Conservation (phyloP, 2,329 filamentous ascomycete genomes). For the Fusarium luffae region DNA sequence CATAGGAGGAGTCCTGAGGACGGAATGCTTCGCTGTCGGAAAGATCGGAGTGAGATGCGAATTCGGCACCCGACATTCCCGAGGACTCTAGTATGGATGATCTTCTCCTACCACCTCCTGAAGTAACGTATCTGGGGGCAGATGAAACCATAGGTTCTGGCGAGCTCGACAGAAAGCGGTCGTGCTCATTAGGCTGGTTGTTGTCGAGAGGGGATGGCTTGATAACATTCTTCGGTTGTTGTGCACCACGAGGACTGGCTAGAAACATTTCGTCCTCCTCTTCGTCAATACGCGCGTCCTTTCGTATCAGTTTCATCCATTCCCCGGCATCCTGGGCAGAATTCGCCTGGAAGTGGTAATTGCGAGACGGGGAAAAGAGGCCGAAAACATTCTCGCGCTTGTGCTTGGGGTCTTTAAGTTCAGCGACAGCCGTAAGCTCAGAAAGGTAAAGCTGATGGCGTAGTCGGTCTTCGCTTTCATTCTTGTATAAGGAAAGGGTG, state of each 20-base stretch:
- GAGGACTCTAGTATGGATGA: slow-evolving; percentile 75
- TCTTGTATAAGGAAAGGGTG: slow-evolving; percentile 91
- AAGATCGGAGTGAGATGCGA: slow-evolving; percentile 87
- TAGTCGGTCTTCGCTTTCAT: slow-evolving; percentile 88
- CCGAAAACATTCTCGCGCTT: slow-evolving; percentile 90
- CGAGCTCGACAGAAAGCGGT: slow-evolving; percentile 66
- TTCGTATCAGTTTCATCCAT: slow-evolving; percentile 86
- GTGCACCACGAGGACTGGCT: slow-evolving; percentile 70
- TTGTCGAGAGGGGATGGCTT: slow-evolving; percentile 33
- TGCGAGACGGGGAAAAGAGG: slow-evolving; percentile 88
- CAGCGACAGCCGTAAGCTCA: slow-evolving; percentile 90
- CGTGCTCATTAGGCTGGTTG: slow-evolving; percentile 49
- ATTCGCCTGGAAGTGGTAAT: slow-evolving; percentile 87
- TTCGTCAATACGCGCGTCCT: slow-evolving; percentile 84
- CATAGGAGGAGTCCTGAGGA: slow-evolving; percentile 62
- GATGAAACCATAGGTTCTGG: slow-evolving; percentile 64
- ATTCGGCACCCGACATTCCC: slow-evolving; percentile 70
- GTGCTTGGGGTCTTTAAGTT: slow-evolving; percentile 88
- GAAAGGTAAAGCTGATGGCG: slow-evolving; percentile 88
- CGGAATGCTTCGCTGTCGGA: slow-evolving; percentile 73
- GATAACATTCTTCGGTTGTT: slow-evolving; percentile 53
- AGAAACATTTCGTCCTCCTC: slow-evolving; percentile 87
- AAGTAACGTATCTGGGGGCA: slow-evolving; percentile 48
- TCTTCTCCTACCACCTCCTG: slow-evolving; percentile 57
- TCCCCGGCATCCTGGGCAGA: slow-evolving; percentile 80